A percentile compares a stretch with the other conserved stretches of the same genome.
phyloP scores from a whole-genome alignment of 176 grass and related monocot genomes.

The Panicum miliaceum region DNA sequence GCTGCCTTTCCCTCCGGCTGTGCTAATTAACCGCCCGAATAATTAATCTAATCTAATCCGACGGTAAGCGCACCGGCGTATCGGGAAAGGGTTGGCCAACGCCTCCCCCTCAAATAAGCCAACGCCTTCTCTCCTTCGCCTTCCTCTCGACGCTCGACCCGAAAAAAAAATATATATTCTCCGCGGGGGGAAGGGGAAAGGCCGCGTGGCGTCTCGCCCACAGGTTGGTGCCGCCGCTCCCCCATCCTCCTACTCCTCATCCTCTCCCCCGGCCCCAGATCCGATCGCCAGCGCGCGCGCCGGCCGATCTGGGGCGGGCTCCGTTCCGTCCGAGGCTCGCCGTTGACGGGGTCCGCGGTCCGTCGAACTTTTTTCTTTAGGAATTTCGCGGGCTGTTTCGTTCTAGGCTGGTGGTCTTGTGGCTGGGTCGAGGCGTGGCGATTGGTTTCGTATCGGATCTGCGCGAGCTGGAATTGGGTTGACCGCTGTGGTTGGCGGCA shows the following conservation, averaged over 20 bases:
- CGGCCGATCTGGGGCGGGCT: not conserved
- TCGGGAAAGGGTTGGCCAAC: not conserved
- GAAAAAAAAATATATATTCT: not conserved
- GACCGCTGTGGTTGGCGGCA: not conserved
- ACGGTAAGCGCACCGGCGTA: not conserved
- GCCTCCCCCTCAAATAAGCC: not conserved
- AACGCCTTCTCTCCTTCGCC: not conserved
- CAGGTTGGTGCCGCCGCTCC: slow-evolving; percentile 54
- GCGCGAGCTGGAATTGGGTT: not conserved
- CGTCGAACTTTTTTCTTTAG: not conserved
- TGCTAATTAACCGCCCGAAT: not conserved
- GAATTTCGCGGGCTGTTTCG: not conserved
- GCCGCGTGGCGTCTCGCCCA: slow-evolving; percentile 50
- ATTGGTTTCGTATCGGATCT: slow-evolving; percentile 1
- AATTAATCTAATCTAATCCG: not conserved
- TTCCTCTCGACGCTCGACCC: not conserved
- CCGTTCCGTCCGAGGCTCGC: not conserved
- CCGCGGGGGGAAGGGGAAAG: not conserved
- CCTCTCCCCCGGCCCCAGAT: slow-evolving; percentile 8
- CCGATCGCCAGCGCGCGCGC: slow-evolving; percentile 7
- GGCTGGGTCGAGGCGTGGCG: not conserved
- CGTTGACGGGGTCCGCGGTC: not conserved
- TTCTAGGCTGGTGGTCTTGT: not conserved
- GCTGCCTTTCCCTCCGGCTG: not conserved
- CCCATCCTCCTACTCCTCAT: not conserved